These are phyloP conservation scores for Vigna trinervia DNA, from an alignment of 306 rosid species.

Conservation along the genomic window DNA sequence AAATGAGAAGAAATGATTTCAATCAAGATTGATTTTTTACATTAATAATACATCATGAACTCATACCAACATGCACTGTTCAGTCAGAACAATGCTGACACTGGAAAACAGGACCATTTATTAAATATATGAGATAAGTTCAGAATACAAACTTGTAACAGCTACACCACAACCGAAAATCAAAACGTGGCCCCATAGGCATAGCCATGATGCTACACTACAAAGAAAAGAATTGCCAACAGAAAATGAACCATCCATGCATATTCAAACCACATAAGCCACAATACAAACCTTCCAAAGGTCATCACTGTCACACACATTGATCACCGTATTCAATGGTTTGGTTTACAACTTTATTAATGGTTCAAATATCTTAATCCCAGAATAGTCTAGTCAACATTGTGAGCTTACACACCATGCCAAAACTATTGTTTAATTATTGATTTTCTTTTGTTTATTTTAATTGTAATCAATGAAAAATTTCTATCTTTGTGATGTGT, in stretches of 20 bases:
- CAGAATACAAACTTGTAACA: conserved; percentile 42
- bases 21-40: background rate
- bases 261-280: conserved; percentile 41
- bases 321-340: conserved; percentile 39
- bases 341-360: conserved; percentile 29
- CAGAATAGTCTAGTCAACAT: conserved; percentile 32
- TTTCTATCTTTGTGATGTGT: conserved; percentile 28
- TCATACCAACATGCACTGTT: conserved; percentile 44
- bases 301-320: conserved; percentile 46
- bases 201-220: conserved; percentile 23
- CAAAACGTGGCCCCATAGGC: conserved; percentile 46
- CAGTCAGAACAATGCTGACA: conserved; percentile 46
- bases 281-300: conserved; percentile 37
- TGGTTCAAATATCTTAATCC: conserved; percentile 27
- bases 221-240: conserved; percentile 19
- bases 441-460: background rate
- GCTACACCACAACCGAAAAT: conserved; percentile 46
- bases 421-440: conserved; percentile 10
- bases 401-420: conserved; percentile 29
- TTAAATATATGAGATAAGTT: conserved; percentile 31
- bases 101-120: background rate
- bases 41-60: background rate
- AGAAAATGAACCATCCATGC: conserved; percentile 42
- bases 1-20: background rate
- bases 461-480: background rate